phyloP scores from a whole-genome alignment of 2,329 filamentous ascomycete species.

The Cytospora piceicola region DNA sequence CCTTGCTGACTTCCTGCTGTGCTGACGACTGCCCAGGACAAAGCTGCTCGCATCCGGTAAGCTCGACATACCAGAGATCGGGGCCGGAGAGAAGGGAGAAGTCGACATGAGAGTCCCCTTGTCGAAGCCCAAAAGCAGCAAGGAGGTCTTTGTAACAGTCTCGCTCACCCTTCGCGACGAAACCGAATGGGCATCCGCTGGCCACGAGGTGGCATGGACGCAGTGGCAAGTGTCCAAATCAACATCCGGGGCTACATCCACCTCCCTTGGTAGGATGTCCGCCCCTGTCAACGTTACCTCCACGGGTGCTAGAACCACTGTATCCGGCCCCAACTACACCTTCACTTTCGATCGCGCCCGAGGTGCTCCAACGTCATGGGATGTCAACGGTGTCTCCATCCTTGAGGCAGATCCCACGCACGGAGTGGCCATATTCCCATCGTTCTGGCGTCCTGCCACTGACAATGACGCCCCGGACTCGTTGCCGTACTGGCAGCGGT shows the following conservation, averaged over 20 bases:
- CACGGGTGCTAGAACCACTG: slow-evolving; percentile 35
- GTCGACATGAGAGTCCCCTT: slow-evolving; percentile 40
- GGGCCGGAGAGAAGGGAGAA: slow-evolving; percentile 43
- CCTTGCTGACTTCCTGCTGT: background rate
- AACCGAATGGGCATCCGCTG: slow-evolving; percentile 54
- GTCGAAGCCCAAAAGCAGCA: slow-evolving; percentile 37
- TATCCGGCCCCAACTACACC: slow-evolving; percentile 41
- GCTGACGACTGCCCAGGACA: slow-evolving; percentile 29
- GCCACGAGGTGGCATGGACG: slow-evolving; percentile 60
- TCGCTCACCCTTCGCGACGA: slow-evolving; percentile 47
- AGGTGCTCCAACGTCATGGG: slow-evolving; percentile 50
- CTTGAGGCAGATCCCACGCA: slow-evolving; percentile 43
- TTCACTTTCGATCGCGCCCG: slow-evolving; percentile 51
- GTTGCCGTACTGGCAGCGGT: slow-evolving; percentile 61
- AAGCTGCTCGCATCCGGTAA: slow-evolving; percentile 41
- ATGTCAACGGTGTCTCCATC: slow-evolving; percentile 40
- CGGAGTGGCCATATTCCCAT: slow-evolving; percentile 46
- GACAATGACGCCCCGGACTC: slow-evolving; percentile 65
- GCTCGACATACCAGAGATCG: slow-evolving; percentile 47
- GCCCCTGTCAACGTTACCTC: slow-evolving; percentile 35
- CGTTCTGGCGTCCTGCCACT: slow-evolving; percentile 67
- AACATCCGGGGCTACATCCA: slow-evolving; percentile 28
- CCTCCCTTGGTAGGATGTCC: slow-evolving; percentile 22
- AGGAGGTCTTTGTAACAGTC: slow-evolving; percentile 51
- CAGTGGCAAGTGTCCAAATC: slow-evolving; percentile 48